Conservation (phyloP, 2,329 filamentous ascomycete species). For the Raffaelea arxii region DNA sequence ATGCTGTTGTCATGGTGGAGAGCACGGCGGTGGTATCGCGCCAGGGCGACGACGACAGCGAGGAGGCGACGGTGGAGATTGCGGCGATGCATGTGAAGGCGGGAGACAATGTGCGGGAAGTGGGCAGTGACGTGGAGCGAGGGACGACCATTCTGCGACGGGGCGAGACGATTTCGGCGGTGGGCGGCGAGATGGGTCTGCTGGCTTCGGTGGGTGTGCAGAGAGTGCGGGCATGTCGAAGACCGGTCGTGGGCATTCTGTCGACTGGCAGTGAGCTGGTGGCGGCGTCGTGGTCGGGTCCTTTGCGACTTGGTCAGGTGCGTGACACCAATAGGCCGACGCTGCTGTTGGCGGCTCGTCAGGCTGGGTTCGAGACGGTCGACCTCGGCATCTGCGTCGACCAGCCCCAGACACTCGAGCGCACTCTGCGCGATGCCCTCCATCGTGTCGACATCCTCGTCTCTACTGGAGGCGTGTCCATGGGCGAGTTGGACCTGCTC, state of each 20-base stretch:
- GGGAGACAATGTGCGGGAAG: constrained; percentile 82
- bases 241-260: constrained; percentile 73
- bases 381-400: constrained; percentile 83
- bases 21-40: constrained; percentile 70
- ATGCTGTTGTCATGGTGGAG: constrained; percentile 93
- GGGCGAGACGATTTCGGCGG: constrained; percentile 73
- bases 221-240: constrained; percentile 62
- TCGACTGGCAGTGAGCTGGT: constrained; percentile 96
- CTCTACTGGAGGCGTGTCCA: constrained; percentile 89
- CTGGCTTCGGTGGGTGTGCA: constrained; percentile 74
- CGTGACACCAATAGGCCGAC: constrained; percentile 89
- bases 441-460: constrained; percentile 71
- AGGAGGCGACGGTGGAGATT: constrained; percentile 85
- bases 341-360: constrained; percentile 64
- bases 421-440: constrained; percentile 65
- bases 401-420: constrained; percentile 63
- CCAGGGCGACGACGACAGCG: constrained; percentile 69
- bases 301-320: constrained; percentile 70
- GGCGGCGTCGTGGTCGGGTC: constrained; percentile 39
- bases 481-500: constrained; percentile 94
- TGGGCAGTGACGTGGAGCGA: constrained; percentile 75
- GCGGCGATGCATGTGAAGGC: constrained; percentile 63
- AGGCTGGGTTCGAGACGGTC: constrained; percentile 67
- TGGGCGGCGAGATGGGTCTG: constrained; percentile 85
- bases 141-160: constrained; percentile 61